These are phyloP conservation scores for Nigrospora osmanthi DNA, from an alignment of 2,329 filamentous ascomycete genomes.

Conservation along the genomic window DNA sequence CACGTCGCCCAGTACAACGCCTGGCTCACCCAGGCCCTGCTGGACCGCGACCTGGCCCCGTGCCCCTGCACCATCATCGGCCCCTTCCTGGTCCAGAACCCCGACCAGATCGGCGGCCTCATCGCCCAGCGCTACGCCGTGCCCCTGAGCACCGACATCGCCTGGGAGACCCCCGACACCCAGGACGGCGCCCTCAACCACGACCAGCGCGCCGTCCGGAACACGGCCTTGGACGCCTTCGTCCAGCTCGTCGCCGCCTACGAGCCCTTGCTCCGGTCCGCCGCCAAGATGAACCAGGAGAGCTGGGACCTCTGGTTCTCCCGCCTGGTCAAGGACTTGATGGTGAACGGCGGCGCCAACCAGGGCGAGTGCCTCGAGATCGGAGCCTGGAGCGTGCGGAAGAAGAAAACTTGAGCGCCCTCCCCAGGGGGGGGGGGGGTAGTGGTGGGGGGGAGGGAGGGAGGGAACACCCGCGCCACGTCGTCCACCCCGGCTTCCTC, in stretches of 20 bases:
- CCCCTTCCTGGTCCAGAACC: constrained; percentile 48
- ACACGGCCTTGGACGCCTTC: constrained; percentile 15
- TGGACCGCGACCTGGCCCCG: constrained; percentile 43
- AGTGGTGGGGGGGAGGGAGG: too few species aligned
- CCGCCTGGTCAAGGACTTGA: constrained; percentile 49
- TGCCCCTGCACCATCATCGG: constrained; percentile 52
- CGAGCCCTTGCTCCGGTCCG: constrained; percentile 53
- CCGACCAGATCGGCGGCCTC: constrained; percentile 41
- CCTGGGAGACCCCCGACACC: constrained; percentile 1
- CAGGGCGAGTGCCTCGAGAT: constrained; percentile 45
- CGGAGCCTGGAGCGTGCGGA: constrained; percentile 1
- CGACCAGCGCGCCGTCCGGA: constrained; percentile 14
- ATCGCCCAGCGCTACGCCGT: constrained; percentile 48
- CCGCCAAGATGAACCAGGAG: constrained; percentile 52
- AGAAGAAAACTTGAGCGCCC: too few species aligned
- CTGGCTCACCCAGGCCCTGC: constrained; percentile 52
- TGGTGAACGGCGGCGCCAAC: constrained; percentile 47
- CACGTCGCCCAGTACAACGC: constrained; percentile 51
- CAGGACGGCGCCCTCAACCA: constrained; percentile 1
- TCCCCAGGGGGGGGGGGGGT: too few species aligned
- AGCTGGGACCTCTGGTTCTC: constrained; percentile 61
- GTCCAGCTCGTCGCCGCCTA: constrained; percentile 42
- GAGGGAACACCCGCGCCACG: too few species aligned
- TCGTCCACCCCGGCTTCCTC: too few species aligned
- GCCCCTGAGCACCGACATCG: constrained; percentile 7